Percentiles rank a stretch among this genome's conserved stretches.
These are phyloP conservation scores for Centrapalus pauciflorus DNA, from an alignment of 129 eudicot species.

Conservation along the genomic window DNA sequence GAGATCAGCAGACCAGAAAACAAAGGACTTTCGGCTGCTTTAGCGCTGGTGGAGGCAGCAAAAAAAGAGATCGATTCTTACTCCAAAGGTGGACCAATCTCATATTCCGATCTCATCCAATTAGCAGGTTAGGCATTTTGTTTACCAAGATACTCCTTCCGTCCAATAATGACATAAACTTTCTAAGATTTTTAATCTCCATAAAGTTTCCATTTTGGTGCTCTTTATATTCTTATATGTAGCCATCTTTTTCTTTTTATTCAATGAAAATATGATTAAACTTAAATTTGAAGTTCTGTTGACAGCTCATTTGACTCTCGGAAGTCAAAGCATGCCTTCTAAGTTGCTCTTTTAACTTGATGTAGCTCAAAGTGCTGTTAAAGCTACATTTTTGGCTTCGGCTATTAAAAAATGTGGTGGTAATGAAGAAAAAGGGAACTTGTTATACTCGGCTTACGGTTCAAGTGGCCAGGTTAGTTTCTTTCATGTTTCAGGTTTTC, in stretches of 20 bases:
- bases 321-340: conserved; percentile 9
- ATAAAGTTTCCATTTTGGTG: not conserved
- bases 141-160: too few species aligned
- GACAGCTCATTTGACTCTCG: conserved; percentile 6
- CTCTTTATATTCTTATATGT: not conserved
- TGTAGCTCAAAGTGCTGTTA: conserved; percentile 89
- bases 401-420: conserved; percentile 98
- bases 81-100: conserved; percentile 96
- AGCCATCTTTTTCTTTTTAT: not conserved
- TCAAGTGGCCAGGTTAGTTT: conserved; percentile 81
- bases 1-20: conserved; percentile 92
- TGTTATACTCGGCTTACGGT: conserved; percentile 75
- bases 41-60: conserved; percentile 62
- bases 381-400: conserved; percentile 79
- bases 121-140: conserved; percentile 61
- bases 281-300: not conserved
- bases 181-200: not conserved
- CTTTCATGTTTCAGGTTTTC: not conserved
- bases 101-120: conserved; percentile 93
- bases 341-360: not conserved
- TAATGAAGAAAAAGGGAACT: conserved; percentile 80
- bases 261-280: not conserved
- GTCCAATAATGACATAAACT: not conserved
- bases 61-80: conserved; percentile 92
- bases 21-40: conserved; percentile 77